Base-by-base conservation (phyloP, 805 yeast genomes). In the Torulaspora quercuum region DNA sequence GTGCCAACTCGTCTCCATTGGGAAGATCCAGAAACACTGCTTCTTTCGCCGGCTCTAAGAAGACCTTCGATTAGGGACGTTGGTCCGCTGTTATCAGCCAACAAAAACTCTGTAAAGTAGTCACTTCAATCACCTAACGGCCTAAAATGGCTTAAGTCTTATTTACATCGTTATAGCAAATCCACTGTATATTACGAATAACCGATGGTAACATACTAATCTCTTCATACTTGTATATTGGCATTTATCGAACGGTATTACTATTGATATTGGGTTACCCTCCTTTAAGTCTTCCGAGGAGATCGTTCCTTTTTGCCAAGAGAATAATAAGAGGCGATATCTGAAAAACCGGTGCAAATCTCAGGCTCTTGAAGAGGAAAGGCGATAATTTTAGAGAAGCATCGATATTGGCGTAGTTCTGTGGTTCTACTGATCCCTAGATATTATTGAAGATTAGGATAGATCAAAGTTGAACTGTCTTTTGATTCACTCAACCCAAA, bases 41-140 rank as follows among this genome's bases (percentile, higher is more conserved):
- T 52, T 79, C 78, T 51, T 88, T 88, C 79, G 73, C 76, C 69
- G 96, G 96, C 60, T 75, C 74, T 63, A 83, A 83, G 72, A 83
- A 78, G 67, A 82, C 90, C 45, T 83, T 83, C 56, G 89, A 83
- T 67, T 82, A 76, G 62, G 45, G 39, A 15, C 14, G 12, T 25
- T 17, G 25, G 27, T 23, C 27, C 14, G n/a, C n/a, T n/a, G n/a
- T n/a, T n/a, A n/a, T n/a, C n/a, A 21, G 33, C 29, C 6, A 15
- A 6, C 20, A 20, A 29, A 25, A 15, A 28, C n/a, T 27, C 35
- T 41, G 45, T 41, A 41, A 36, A 36, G 29, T 36, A 36, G 29
- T 17, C 28, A 16, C 25, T 25, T 23, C n/a, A n/a, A n/a, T n/a
- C n/a, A n/a, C n/a, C n/a, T n/a, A n/a, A n/a, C n/a, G n/a, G n/a